Evolutionary conservation across 805 yeast species (phyloP).

Genomic region (Millerago galiae): DNA sequence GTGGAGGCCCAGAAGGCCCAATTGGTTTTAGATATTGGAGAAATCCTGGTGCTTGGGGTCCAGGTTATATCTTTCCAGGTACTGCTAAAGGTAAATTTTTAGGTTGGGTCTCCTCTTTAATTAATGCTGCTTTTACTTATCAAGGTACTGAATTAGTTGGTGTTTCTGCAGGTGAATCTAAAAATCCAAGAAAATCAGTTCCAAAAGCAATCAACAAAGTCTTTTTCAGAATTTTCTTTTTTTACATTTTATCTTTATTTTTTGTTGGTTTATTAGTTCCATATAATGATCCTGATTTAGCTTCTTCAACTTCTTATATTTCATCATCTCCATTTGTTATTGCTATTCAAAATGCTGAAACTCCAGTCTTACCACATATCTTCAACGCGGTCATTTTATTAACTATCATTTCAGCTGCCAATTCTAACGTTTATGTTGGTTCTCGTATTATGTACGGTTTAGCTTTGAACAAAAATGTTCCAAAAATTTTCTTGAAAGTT

Average conservation of each 20-base stretch:
- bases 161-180: constrained; percentile 68
- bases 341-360: constrained; percentile 64
- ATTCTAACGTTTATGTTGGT: constrained; percentile 68
- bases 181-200: constrained; percentile 41
- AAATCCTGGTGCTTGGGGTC: constrained; percentile 72
- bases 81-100: constrained; percentile 51
- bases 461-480: constrained; percentile 55
- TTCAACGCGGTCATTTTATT: constrained; percentile 64
- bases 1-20: constrained; percentile 64
- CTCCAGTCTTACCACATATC: constrained; percentile 58
- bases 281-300: constrained; percentile 46
- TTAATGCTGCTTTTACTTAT: constrained; percentile 70
- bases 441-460: constrained; percentile 62
- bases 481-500: constrained; percentile 42
- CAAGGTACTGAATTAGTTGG: constrained; percentile 79
- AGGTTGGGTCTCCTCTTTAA: constrained; percentile 65
- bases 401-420: constrained; percentile 70
- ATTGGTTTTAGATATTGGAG: constrained; percentile 80
- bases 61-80: constrained; percentile 46
- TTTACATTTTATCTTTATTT: constrained; percentile 59
- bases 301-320: constrained; percentile 31
- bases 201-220: constrained; percentile 71
- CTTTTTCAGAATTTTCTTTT: constrained; percentile 55
- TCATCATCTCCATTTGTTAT: constrained; percentile 68
- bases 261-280: constrained; percentile 71